phyloP scores from a whole-genome alignment of 202 grass and related monocot genomes.

The Schoenoplectus tabernaemontani region DNA sequence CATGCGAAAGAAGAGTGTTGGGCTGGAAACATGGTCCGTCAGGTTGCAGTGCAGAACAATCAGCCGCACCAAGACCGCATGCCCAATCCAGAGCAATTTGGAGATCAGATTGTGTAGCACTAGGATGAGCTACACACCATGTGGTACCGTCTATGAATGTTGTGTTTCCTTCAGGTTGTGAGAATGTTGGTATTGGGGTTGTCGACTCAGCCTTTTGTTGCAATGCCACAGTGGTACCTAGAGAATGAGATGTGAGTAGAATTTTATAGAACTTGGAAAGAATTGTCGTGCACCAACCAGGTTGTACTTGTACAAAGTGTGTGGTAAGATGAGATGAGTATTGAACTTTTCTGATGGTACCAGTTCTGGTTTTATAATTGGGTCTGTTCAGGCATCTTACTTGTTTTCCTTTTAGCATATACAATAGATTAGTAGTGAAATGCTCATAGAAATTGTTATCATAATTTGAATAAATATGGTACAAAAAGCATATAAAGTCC shows the following conservation, averaged over 20 bases:
- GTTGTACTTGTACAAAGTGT: background rate
- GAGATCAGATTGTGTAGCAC: slow-evolving; percentile 66
- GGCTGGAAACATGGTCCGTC: slow-evolving; percentile 61
- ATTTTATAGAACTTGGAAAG: background rate
- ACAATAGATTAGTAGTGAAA: background rate
- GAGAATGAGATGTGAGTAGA: slow-evolving; percentile 10
- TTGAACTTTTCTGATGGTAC: background rate
- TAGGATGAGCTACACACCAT: slow-evolving; percentile 79
- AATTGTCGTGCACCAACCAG: background rate
- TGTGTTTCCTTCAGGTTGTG: slow-evolving; percentile 77
- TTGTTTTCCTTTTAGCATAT: background rate
- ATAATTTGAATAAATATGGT: background rate
- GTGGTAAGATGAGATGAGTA: background rate
- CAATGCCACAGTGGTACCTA: background rate
- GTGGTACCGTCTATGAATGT: slow-evolving; percentile 73
- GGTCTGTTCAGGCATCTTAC: background rate
- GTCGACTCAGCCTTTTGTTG: slow-evolving; percentile 55
- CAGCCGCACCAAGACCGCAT: slow-evolving; percentile 63
- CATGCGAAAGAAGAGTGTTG: slow-evolving; percentile 70
- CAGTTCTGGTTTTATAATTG: background rate
- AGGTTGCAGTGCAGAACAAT: slow-evolving; percentile 62
- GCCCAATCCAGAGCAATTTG: slow-evolving; percentile 92
- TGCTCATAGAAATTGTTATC: background rate
- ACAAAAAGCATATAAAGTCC: background rate
- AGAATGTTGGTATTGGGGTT: slow-evolving; percentile 41